Base-by-base conservation (phyloP, 129 eudicot genomes). In the Sambucus nigra region DNA sequence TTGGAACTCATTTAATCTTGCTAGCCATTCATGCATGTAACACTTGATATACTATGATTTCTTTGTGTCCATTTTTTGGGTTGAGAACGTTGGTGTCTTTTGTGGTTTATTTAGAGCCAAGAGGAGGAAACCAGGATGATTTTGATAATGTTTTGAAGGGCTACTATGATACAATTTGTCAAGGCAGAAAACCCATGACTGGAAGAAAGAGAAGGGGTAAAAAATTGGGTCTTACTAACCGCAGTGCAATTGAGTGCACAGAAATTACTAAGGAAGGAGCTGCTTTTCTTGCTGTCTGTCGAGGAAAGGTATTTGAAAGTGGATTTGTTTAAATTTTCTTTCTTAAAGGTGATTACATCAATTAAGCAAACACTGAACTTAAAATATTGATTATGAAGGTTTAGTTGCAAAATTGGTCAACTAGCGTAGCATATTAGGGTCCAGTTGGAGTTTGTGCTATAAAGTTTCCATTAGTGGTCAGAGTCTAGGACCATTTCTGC, bases 201-300 rank as follows among this genome's bases (percentile, higher is more conserved):
- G 95, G 82, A 27, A 91, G 76, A 61, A 82, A 69, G 68, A 76
- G 73, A 62, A 71, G 76, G 72, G 80, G 65, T 42, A 91, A 79
- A 75, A 85, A 53, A 57, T 42, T 69, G 60, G 88, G 76, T 50
- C 61, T 66, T 20, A 67, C 29, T 33, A 42, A 46, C 62, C 56
- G 61, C 42, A 64, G 41, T 39, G 42, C 53, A 61, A 32, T 52
- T 14, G 76, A 41, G 56, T 25, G 55, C 64, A 53, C 65, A 48
- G 69, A 56, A 28, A 64, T 14, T 14, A 29, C 66, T 25, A 72
- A 39, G 57, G 70, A 67, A 28, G 95, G 94, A 48, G 98, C 98
- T 65, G 77, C 87, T 59, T 85, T 85, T 70, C 94, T 91, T 63
- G 98, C 98, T 52, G 98, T 91, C 55, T 85, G 94, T 80, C 84